Base-by-base conservation (phyloP, 768 basidiomycete genomes). In the Baorangia bicolor region DNA sequence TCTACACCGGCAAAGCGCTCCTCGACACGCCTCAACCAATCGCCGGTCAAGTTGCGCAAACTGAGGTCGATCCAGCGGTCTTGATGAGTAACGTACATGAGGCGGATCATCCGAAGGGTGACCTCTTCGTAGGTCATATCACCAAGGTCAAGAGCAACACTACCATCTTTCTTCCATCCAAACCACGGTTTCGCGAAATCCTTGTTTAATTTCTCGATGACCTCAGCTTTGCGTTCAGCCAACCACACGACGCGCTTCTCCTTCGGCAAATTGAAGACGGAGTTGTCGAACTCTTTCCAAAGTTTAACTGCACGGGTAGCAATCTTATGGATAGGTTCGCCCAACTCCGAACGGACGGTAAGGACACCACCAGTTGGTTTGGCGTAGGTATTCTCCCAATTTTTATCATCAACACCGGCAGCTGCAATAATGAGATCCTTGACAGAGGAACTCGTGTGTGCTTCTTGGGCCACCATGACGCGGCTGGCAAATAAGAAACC, bases 91-190 rank as follows among this genome's bases (percentile, higher is more conserved):
- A 98, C 92, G 68, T 89, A 98, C 94, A 98, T 98, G 63, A 99
- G 77, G 39, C 91, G 80, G 49, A 98, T 79, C 88, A 98, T 89
- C 56, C 96, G 85, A 57, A 93, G 79, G 4, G 90, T 90, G 33
- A 90, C 88, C 71, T 98, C 97, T 76, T 98, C 94, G 73, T 99
- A 99, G 13, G 96, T 98, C 97, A 99, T 98, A 65, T 97, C 93
- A 27, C 87, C 83, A 47, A 99, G 78, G 69, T 96, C 93, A 53
- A 85, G 84, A 35, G 90, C 92, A 60, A 92, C 83, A 20, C 73
- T 80, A 0, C 86, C 94, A 71, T 92, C 90, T 75, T 94, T 94
- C 87, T 97, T 98, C 84, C 87, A 88, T 18, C 91, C 93, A 69
- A 99, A 99, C 94, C 94, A 94, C 0, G 90, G 89, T 81, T 98